Base-by-base conservation (phyloP, 108 stramenopile species). In the Mediolabrus comicus region DNA sequence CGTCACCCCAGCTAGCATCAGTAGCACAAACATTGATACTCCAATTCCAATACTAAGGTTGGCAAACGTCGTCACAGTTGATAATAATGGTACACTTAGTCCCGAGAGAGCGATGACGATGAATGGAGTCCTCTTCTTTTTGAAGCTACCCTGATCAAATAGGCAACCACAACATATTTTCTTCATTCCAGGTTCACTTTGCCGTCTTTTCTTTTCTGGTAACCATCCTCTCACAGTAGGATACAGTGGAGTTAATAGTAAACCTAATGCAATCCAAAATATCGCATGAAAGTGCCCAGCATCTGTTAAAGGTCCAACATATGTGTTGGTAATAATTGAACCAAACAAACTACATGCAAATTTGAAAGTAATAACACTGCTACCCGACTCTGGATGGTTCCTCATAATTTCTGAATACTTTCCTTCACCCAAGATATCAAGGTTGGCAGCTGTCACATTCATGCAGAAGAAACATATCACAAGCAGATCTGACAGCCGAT, bases 181-280 rank as follows among this genome's bases (percentile, higher is more conserved):
- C 46, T 28, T 39, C 70, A 80, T 71, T 4, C 79, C 79, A 6
- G 51, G 24, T 34, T 80, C 79, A 10, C 43, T 17, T n/a, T 34
- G 28, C 0, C 59, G 31, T 16, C 79, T 30, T 34, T 72, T 71
- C 69, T 53, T 76, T 39, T 80, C 79, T n/a, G 79, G 79, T 0
- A 80, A 46, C 79, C 79, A 80, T n/a, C 79, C 79, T 46, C 49
- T 30, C 30, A 80, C 11, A 9, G 79, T 80, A 25, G 79, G 79
- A 25, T 62, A 80, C 17, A 80, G 60, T 27, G 79, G 79, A 9
- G 69, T 33, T 28, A 80, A 24, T 3, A 55, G 46, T 2, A 80
- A 52, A 19, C 29, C 61, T 22, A 74, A 10, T 14, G 74, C 74
- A 34, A 80, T 71, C 59, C 79, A 80, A 65, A 71, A 75, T 29